phyloP scores from a whole-genome alignment of 495 filamentous ascomycete species.

The Parathielavia hyrcaniae region DNA sequence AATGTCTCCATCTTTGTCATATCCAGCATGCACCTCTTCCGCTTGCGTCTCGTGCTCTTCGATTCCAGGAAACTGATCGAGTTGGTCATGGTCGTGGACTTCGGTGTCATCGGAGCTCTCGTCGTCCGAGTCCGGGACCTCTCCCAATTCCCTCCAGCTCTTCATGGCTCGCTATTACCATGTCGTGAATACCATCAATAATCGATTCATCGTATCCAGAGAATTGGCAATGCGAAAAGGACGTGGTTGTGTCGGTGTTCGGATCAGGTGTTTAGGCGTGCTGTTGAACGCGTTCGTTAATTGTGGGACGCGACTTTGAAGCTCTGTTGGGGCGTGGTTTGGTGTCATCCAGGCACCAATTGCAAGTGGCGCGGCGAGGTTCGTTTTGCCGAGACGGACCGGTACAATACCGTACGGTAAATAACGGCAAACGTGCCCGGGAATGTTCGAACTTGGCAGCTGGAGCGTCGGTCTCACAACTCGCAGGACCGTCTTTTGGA shows the following conservation, averaged over 20 bases:
- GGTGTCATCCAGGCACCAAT: constrained; percentile 1
- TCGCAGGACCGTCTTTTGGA: background rate
- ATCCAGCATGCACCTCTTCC: background rate
- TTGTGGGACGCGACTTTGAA: constrained; percentile 23
- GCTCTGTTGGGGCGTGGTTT: constrained; percentile 21
- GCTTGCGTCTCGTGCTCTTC: background rate
- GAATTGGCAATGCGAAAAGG: background rate
- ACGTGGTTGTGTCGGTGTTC: background rate
- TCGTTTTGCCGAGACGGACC: background rate
- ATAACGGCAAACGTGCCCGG: background rate
- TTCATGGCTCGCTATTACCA: constrained; percentile 39
- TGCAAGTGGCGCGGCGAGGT: constrained; percentile 4
- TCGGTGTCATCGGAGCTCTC: constrained; percentile 42
- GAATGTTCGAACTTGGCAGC: background rate
- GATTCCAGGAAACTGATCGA: background rate
- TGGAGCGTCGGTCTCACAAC: background rate
- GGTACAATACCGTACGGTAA: background rate
- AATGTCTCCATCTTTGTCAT: constrained; percentile 14
- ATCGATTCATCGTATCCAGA: background rate
- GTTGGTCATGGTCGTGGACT: constrained; percentile 17
- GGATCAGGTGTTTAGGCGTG: background rate
- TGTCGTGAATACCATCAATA: constrained; percentile 22
- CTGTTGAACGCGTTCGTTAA: constrained; percentile 19
- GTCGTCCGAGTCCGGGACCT: constrained; percentile 54
- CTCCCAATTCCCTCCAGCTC: constrained; percentile 53